phyloP scores from a whole-genome alignment of 208 protist genomes.

The Porcisia deanei region DNA sequence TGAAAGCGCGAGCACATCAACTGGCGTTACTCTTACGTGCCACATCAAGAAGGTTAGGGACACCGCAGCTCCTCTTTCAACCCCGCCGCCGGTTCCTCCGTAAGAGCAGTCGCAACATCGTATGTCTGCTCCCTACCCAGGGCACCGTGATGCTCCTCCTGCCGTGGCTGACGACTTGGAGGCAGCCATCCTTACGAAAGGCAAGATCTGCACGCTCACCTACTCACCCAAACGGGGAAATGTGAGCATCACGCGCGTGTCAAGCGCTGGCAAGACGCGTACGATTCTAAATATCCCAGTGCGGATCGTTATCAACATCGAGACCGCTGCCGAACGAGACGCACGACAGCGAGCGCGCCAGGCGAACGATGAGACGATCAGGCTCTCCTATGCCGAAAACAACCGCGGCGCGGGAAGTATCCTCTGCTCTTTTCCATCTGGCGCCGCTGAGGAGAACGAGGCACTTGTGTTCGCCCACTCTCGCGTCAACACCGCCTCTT shows the following conservation, averaged over 20 bases:
- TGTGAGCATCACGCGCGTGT: conserved; percentile 31
- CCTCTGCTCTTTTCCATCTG: conserved; percentile 23
- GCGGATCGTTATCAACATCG: conserved; percentile 64
- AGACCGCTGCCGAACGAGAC: conserved; percentile 52
- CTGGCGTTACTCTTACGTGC: no score
- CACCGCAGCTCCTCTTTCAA: neutral
- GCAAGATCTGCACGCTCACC: conserved; percentile 34
- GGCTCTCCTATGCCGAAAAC: conserved; percentile 26
- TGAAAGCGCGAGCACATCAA: neutral
- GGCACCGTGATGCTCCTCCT: no score
- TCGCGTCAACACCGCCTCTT: conserved; percentile 36
- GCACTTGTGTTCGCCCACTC: conserved; percentile 40
- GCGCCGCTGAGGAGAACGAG: conserved; percentile 13
- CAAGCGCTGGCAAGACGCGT: conserved; percentile 26
- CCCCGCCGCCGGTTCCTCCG: neutral
- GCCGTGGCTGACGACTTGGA: conserved; percentile 12
- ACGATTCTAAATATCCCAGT: conserved; percentile 55
- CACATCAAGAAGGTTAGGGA: neutral
- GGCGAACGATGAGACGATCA: conserved; percentile 35
- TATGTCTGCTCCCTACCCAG: neutral
- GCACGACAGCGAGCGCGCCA: conserved; percentile 38
- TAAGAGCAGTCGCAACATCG: neutral
- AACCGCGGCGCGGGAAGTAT: conserved; percentile 4
- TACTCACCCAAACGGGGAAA: conserved; percentile 27
- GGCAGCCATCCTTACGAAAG: conserved; percentile 26